Percentiles rank a stretch among this genome's conserved stretches.
phyloP scores from a whole-genome alignment of 2,329 filamentous ascomycete genomes.

The Keithomyces neogunnii region DNA sequence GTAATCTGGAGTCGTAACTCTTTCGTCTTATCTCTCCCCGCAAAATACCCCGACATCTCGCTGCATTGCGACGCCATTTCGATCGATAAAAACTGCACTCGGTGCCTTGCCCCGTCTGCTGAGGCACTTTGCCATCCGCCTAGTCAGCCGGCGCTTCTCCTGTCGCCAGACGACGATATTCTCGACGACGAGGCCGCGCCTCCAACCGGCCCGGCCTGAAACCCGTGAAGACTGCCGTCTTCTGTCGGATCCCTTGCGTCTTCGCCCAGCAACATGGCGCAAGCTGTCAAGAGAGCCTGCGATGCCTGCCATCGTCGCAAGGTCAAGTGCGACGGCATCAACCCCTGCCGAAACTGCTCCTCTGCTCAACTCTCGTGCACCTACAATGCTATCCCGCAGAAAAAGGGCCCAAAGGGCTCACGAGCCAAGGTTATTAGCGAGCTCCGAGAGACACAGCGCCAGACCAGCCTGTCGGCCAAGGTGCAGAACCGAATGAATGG shows the following conservation, averaged over 20 bases:
- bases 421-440: slow-evolving; percentile 70
- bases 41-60: slow-evolving; percentile 14
- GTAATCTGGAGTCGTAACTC: slow-evolving; percentile 4
- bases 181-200: slow-evolving; percentile 2
- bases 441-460: slow-evolving; percentile 58
- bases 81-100: not conserved
- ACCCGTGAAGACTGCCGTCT: not conserved
- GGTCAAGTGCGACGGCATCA: slow-evolving; percentile 64
- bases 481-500: slow-evolving; percentile 53
- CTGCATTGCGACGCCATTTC: slow-evolving; percentile 4
- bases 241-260: not conserved
- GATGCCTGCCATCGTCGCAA: slow-evolving; percentile 68
- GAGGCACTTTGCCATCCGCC: not conserved
- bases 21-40: slow-evolving; percentile 13
- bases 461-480: slow-evolving; percentile 54
- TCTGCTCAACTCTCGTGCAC: slow-evolving; percentile 61
- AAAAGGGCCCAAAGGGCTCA: slow-evolving; percentile 68
- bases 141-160: not conserved
- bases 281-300: slow-evolving; percentile 54
- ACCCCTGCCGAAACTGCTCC: slow-evolving; percentile 63
- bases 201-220: not conserved
- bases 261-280: slow-evolving; percentile 30
- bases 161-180: slow-evolving; percentile 1
- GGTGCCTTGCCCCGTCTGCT: not conserved
- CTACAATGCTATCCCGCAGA: slow-evolving; percentile 67